These are phyloP conservation scores for Pythium oligandrum DNA, from an alignment of 352 stramenopile genomes.

Conservation along the genomic window DNA sequence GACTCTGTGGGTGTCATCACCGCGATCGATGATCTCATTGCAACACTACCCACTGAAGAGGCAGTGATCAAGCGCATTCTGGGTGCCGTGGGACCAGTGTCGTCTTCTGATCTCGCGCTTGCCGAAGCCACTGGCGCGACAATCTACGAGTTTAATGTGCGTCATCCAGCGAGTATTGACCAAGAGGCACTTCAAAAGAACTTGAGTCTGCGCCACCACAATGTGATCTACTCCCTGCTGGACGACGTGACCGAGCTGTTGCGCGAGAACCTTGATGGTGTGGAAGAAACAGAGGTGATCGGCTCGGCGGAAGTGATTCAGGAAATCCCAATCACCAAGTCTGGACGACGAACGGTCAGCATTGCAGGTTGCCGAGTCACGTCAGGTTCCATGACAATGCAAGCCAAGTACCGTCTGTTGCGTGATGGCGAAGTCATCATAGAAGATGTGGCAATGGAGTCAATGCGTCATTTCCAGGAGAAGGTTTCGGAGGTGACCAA, in stretches of 20 bases:
- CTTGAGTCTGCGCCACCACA: constrained; percentile 65
- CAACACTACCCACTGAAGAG: constrained; percentile 61
- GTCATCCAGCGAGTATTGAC: constrained; percentile 64
- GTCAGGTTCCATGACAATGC: constrained; percentile 89
- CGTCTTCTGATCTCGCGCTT: constrained; percentile 79
- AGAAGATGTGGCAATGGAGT: constrained; percentile 80
- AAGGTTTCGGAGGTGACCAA: constrained; percentile 89
- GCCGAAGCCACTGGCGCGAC: constrained; percentile 74
- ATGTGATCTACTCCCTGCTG: constrained; percentile 86
- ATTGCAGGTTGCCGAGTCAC: constrained; percentile 95
- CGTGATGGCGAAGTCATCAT: constrained; percentile 90
- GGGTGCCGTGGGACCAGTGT: constrained; percentile 77
- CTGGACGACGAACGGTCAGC: constrained; percentile 86
- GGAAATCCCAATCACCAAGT: constrained; percentile 80
- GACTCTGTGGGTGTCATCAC: constrained; percentile 97
- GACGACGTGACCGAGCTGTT: constrained; percentile 86
- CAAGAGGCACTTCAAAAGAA: constrained; percentile 78
- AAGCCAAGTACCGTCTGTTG: constrained; percentile 76
- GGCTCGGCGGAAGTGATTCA: constrained; percentile 78
- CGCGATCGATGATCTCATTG: constrained; percentile 85
- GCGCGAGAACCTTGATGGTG: constrained; percentile 53
- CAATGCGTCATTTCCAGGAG: constrained; percentile 90
- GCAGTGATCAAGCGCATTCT: constrained; percentile 80
- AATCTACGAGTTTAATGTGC: constrained; percentile 89
- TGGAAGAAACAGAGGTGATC: constrained; percentile 61